Conservation (phyloP, 371 early-diverging fungal genomes). For the Circinella umbellata region DNA sequence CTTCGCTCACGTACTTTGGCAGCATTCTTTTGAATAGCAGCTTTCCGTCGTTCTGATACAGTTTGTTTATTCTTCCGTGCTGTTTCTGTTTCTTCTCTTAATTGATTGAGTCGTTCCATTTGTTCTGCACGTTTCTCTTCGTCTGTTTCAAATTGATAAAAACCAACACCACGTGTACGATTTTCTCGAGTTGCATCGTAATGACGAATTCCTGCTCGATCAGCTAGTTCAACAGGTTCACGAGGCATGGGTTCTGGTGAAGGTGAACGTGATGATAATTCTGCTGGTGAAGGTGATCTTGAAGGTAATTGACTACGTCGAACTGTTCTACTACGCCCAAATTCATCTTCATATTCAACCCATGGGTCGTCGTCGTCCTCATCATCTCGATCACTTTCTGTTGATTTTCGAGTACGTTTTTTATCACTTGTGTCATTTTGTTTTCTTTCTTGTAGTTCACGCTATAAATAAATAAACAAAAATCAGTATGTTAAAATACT, state of each 20-base stretch:
- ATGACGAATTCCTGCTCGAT: conserved; percentile 40
- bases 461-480: not conserved
- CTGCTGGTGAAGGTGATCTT: conserved; percentile 23
- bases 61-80: conserved; percentile 40
- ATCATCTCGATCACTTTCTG: conserved; percentile 14
- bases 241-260: conserved; percentile 13
- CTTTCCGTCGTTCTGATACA: conserved; percentile 55
- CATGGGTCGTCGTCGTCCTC: conserved; percentile 63
- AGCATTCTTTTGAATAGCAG: conserved; percentile 51
- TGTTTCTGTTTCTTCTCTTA: conserved; percentile 62
- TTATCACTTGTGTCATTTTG: conserved; percentile 20
- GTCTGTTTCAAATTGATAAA: conserved; percentile 73
- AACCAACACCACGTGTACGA: conserved; percentile 77
- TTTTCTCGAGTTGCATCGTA: conserved; percentile 66
- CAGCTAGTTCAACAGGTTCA: conserved; percentile 26
- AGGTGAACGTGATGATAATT: conserved; percentile 12
- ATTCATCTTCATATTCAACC: conserved; percentile 83
- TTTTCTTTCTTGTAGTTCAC: conserved; percentile 10
- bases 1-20: conserved; percentile 45
- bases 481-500: not conserved
- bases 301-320: conserved; percentile 65
- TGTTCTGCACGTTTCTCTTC: conserved; percentile 72
- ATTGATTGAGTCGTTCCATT: conserved; percentile 61
- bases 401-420: conserved; percentile 12
- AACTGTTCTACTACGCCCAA: conserved; percentile 77